Base-by-base conservation (phyloP, 2,329 filamentous ascomycete species). In the Pseudogymnoascus sp. region DNA sequence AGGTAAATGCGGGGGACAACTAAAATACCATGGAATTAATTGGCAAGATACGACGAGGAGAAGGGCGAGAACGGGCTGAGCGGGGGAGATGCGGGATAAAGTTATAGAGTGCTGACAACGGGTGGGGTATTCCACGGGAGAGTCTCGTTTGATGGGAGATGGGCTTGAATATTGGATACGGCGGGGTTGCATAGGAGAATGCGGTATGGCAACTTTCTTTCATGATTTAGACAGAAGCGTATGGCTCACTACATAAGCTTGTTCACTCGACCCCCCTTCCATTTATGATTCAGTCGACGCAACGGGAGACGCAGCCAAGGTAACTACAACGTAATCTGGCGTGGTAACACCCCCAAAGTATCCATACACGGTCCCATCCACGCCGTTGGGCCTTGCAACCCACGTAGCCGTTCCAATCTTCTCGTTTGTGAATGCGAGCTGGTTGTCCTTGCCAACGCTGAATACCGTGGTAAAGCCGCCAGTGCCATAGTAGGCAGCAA, bases 21-120 rank as follows among this genome's bases (percentile, higher is more conserved):
- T 12, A 33, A 12, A 50, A 50, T 50, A n/a, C n/a, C 3, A 12
- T 5, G 3, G 25, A 6, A 20, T 50, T 50, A 28, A 50, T 50
- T 50, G 25, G 43, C 4, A 2, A 7, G 39, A 7, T 50, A 5
- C 8, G 22, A 9, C 14, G 14, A 50, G 14, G 25, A 28, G 7
- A 1, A 16, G 43, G 25, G 25, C 25, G 43, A 54, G 25, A 18
- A 33, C 47, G n/a, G 28, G 9, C 25, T 18, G 28, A 25, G 28
- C 8, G 28, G n/a, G 9, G 25, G 47, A 33, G 3, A 54, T 12
- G n/a, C 47, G 47, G 47, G 47, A 33, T 54, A 12, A 54, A 54
- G n/a, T 54, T 54, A 33, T 54, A 33, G n/a, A 54, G 47, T 54
- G 47, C 47, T 54, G 25, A 54, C 47, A 20, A 18, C 25, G n/a